phyloP scores from a whole-genome alignment of 257 asterid genomes.

The Petunia secreta region DNA sequence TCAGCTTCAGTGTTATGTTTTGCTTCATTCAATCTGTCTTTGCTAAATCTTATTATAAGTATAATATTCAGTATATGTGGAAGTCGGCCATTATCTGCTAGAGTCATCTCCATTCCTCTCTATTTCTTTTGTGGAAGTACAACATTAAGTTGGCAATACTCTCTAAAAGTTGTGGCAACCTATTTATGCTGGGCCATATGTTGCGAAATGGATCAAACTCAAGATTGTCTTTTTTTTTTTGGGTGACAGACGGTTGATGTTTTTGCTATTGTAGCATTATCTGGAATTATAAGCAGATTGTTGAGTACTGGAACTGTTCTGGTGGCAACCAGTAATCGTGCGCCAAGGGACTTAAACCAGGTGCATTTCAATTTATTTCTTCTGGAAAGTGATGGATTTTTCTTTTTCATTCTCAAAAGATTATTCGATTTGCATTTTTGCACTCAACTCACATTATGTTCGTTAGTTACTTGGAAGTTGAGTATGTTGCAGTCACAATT shows the following conservation, averaged over 20 bases:
- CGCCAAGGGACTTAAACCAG: conserved; percentile 91
- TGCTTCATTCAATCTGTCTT: not conserved
- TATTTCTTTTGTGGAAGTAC: conserved; percentile 11
- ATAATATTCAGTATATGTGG: conserved; percentile 6
- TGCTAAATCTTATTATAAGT: not conserved
- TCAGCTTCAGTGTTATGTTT: conserved; percentile 14
- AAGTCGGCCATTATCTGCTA: conserved; percentile 6
- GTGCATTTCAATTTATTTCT: conserved; percentile 35
- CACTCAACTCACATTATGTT: not conserved
- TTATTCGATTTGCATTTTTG: conserved; percentile 14
- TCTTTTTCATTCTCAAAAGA: conserved; percentile 10
- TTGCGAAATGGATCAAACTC: conserved; percentile 1
- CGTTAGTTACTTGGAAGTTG: conserved; percentile 10
- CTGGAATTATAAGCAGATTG: conserved; percentile 93
- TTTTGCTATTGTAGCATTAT: conserved; percentile 94
- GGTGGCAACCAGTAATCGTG: conserved; percentile 98
- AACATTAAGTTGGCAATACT: conserved; percentile 10
- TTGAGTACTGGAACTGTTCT: conserved; percentile 91
- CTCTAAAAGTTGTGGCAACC: conserved; percentile 16
- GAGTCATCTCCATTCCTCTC: conserved; percentile 1
- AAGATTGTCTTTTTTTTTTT: conserved; percentile 25
- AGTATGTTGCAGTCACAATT: not conserved
- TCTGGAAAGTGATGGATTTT: not conserved
- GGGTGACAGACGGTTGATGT: conserved; percentile 90
- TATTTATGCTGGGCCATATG: not conserved